phyloP scores from a whole-genome alignment of 352 stramenopile genomes.

The Peronosclerospora sorghi region DNA sequence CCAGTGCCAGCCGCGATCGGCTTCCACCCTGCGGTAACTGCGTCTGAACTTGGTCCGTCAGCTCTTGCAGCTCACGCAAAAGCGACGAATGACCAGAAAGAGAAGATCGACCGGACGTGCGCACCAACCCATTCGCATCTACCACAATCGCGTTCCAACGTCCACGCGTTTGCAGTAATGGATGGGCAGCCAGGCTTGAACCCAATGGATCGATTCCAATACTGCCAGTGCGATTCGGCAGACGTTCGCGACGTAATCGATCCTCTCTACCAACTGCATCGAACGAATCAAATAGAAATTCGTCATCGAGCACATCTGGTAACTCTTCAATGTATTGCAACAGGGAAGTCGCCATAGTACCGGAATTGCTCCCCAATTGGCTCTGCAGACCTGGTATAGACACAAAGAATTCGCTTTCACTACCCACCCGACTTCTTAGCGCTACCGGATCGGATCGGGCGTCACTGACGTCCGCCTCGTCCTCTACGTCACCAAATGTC shows the following conservation, averaged over 20 bases:
- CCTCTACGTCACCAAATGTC: conserved; percentile 30
- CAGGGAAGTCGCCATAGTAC: conserved; percentile 22
- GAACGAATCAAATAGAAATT: conserved; percentile 49
- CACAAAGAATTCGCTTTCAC: conserved; percentile 2
- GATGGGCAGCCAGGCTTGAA: conserved; percentile 18
- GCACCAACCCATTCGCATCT: conserved; percentile 19
- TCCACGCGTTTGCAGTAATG: conserved; percentile 28
- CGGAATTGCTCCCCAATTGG: conserved; percentile 2
- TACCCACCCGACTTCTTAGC: conserved; percentile 3
- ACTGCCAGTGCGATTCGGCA: conserved; percentile 8
- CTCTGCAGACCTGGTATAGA: conserved; percentile 7
- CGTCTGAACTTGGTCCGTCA: conserved; percentile 68
- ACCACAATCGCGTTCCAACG: conserved; percentile 25
- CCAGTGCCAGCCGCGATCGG: conserved; percentile 22
- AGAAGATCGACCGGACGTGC: conserved; percentile 21
- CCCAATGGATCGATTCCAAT: conserved; percentile 6
- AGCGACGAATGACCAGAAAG: conserved; percentile 60
- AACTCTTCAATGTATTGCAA: conserved; percentile 53
- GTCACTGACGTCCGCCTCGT: conserved; percentile 12
- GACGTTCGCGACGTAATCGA: conserved; percentile 29
- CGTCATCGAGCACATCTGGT: conserved; percentile 37
- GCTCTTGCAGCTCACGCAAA: conserved; percentile 59
- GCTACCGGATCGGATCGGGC: neutral
- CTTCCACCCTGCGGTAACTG: conserved; percentile 31
- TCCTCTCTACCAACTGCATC: conserved; percentile 24